phyloP scores from a whole-genome alignment of 306 rosid species.

The Datisca glomerata region DNA sequence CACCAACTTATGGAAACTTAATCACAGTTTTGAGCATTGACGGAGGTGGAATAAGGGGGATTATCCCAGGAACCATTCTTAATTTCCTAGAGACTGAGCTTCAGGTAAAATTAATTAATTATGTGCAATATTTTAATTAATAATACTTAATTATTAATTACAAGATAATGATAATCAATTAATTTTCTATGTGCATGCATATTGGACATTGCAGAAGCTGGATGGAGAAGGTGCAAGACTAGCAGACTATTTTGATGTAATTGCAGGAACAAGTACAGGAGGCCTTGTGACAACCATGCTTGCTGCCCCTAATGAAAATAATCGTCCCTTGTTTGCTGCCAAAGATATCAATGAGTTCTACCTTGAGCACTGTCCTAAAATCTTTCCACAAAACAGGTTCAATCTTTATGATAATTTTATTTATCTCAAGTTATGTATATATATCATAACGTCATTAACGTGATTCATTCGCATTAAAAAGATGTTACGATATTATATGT shows the following conservation, averaged over 20 bases:
- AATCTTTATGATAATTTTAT: not conserved
- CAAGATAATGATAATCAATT: not conserved
- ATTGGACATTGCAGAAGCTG: constrained; percentile 21
- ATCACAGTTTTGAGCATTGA: constrained; percentile 64
- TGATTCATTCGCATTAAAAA: too few relatives aligned
- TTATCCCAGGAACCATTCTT: constrained; percentile 47
- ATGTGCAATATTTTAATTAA: not conserved
- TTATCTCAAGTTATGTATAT: not conserved
- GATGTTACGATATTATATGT: too few relatives aligned
- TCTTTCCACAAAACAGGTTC: constrained; percentile 36
- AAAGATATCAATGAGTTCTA: constrained; percentile 46
- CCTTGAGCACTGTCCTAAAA: constrained; percentile 33
- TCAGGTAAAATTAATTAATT: constrained; percentile 17
- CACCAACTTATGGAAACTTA: constrained; percentile 42
- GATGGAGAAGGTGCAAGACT: constrained; percentile 60
- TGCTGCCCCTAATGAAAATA: constrained; percentile 30
- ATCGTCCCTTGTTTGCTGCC: constrained; percentile 42
- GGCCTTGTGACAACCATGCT: constrained; percentile 58
- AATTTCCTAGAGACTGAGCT: constrained; percentile 45
- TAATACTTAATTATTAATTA: not conserved
- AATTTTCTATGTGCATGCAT: not conserved
- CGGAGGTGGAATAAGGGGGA: constrained; percentile 66
- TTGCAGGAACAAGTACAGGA: constrained; percentile 65
- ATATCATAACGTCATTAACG: not conserved
- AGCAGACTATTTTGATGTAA: constrained; percentile 61